Base-by-base conservation (phyloP, 23 red algal genomes). In the Pyropia haitanensis region DNA sequence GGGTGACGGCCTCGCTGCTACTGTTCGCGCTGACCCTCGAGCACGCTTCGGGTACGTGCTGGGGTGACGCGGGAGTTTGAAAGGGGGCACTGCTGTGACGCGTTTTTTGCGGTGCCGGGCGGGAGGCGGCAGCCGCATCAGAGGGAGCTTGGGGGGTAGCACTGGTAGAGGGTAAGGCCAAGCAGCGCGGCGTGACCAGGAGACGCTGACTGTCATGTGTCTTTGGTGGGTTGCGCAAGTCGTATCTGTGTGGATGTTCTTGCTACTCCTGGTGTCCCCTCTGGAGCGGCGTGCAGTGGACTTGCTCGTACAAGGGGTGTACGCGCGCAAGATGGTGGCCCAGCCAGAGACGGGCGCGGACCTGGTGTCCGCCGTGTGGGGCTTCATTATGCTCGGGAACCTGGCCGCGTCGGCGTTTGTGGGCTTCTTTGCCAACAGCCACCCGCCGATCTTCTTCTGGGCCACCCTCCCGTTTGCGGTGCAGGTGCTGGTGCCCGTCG, bases 331-430 rank as follows among this genome's bases (percentile, higher is more conserved):
- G 63, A 87, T 87, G 81, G 70, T 75, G n/a, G 18, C 27, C 31
- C 62, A 53, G 23, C 81, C 81, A 20, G 81, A 87, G 46, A 87
- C 62, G n/a, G 81, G 81, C 2, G 75, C 70, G 34, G 71, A 77
- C 55, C 61, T 87, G 33, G 81, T 87, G 20, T 59, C 81, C 18
- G 75, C 51, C 69, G 81, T 87, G 1, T 87, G 81, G 81, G 81
- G 70, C 5, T 51, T 87, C 61, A 76, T 70, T 32, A 87, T 70
- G 32, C 33, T 60, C 15, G 81, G 81, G 7, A 64, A 57, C 51
- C 76, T 87, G 18, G 49, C 76, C 17, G 81, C 71, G 8, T 87
- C 81, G 0, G 24, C 60, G 3, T 25, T 87, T 15, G 81, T 72
- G 9, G 81, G 81, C n/a, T 65, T 72, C 15, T 70, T 87, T 63